phyloP scores from a whole-genome alignment of 495 filamentous ascomycete species.

The Hyaloscypha bicolor region DNA sequence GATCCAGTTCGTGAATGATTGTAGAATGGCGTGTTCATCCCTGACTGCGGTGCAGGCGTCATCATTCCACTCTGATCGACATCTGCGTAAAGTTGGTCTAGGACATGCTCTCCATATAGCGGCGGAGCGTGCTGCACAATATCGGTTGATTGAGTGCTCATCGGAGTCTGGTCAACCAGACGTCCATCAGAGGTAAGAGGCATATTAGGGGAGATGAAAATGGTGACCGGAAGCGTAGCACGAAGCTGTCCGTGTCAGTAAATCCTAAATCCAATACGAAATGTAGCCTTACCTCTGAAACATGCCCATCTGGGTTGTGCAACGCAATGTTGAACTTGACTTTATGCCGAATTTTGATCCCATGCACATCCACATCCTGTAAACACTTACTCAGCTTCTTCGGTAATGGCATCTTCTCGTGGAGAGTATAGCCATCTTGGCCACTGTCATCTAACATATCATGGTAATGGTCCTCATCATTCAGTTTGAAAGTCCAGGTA shows the following conservation, averaged over 20 bases:
- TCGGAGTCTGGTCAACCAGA: slow-evolving; percentile 56
- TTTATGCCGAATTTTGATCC: slow-evolving; percentile 87
- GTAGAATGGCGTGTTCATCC: slow-evolving; percentile 74
- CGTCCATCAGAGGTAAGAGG: slow-evolving; percentile 80
- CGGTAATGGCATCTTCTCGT: slow-evolving; percentile 69
- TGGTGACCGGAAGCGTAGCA: slow-evolving; percentile 79
- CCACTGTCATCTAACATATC: slow-evolving; percentile 70
- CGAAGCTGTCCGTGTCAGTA: slow-evolving; percentile 53
- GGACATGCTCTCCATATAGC: slow-evolving; percentile 80
- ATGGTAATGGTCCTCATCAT: slow-evolving; percentile 58
- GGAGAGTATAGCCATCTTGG: slow-evolving; percentile 75
- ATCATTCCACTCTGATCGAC: slow-evolving; percentile 75
- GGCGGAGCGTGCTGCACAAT: slow-evolving; percentile 70
- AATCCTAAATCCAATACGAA: neutral
- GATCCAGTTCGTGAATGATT: slow-evolving; percentile 76
- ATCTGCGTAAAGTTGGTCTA: slow-evolving; percentile 88
- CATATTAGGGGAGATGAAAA: slow-evolving; percentile 93
- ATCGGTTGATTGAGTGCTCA: slow-evolving; percentile 41
- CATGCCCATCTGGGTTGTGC: slow-evolving; percentile 90
- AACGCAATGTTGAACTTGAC: slow-evolving; percentile 83
- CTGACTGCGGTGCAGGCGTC: slow-evolving; percentile 72
- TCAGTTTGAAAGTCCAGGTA: slow-evolving; percentile 62
- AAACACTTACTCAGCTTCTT: slow-evolving; percentile 76
- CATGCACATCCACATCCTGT: slow-evolving; percentile 80
- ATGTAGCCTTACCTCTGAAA: slow-evolving; percentile 68